Base-by-base conservation (phyloP, 306 rosid genomes). In the Cicer cuneatum region DNA sequence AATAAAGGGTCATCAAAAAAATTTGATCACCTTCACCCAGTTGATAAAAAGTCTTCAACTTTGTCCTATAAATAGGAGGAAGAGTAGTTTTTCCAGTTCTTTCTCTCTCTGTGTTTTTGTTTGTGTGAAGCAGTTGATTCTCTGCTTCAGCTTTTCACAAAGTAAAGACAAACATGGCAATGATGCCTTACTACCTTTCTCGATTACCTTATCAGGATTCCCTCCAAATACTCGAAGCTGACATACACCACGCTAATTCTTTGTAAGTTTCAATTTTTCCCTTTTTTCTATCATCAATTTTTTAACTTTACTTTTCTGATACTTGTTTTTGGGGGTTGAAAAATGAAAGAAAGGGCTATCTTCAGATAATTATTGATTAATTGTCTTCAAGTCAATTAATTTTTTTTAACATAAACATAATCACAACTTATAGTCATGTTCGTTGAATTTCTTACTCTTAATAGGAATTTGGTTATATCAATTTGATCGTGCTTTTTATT, bases 221-320 rank as follows among this genome's bases (percentile, higher is more conserved):
- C 7, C 72, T 95, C 77, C 79, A 87, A 84, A 83, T 82, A 12
- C 83, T 95, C 16, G 98, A 95, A 69, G 98, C 93, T 80, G 99
- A 95, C 85, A 88, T 95, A 38, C 96, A 88, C 59, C 91, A 90
- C 73, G 99, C 99, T 12, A 95, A 95, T 89, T 78, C 95, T 82
- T 78, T 95, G 99, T 95, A 53, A 87, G 93, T 86, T 83, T 35
- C 13, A 16, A 41, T 7, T 7, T 46, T 21, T 10, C 29, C 64
- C 1, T n/a, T 18, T 73, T 7, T 73, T 24, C 11, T 73, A 33
- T 57, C 19, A 10, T 66, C 51, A 24, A 51, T 29, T 53, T 53
- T 1, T 54, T 2, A 38, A 9, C 42, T 66, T 78, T 73, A 16
- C 52, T 45, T 10, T 43, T 41, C 29, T 54, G n/a, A 2, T 43